Evolutionary conservation across 371 early-diverging fungal genomes (phyloP).

Genomic region (Mortierella sp.): DNA sequence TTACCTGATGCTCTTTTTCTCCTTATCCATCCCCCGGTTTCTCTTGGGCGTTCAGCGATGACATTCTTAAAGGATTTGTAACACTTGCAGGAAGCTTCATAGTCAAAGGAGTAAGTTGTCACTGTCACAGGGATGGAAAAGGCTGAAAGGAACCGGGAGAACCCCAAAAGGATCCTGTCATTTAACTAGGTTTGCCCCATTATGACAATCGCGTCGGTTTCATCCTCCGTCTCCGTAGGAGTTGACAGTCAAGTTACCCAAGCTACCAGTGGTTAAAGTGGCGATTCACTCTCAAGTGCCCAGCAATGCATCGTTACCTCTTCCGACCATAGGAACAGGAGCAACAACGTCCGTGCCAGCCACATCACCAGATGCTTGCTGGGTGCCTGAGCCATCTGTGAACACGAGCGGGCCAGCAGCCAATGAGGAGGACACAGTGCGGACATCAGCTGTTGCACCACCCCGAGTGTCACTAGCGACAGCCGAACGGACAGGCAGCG

Average conservation of each 20-base stretch:
- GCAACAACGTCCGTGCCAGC: constrained; percentile 3
- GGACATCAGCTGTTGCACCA: background rate
- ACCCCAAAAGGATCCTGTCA: too few species aligned
- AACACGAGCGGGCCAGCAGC: background rate
- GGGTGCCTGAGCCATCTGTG: background rate
- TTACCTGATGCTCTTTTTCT: background rate
- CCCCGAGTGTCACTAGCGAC: background rate
- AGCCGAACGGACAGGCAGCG: background rate
- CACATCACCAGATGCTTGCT: constrained; percentile 5
- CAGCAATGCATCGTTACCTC: constrained; percentile 3
- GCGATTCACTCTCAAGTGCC: constrained; percentile 42
- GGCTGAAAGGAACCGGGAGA: too few species aligned
- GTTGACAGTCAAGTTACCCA: constrained; percentile 42
- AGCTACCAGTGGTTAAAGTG: constrained; percentile 36
- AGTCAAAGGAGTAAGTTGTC: constrained; percentile 41
- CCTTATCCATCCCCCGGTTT: too few species aligned
- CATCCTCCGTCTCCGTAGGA: constrained; percentile 27
- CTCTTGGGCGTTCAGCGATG: constrained; percentile 21
- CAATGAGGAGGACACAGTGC: background rate
- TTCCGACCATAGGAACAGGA: background rate
- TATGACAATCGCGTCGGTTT: too few species aligned
- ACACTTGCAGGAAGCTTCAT: constrained; percentile 46
- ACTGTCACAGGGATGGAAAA: too few species aligned
- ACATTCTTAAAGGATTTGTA: constrained; percentile 47
- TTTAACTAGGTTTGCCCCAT: too few species aligned